Evolutionary conservation across 495 filamentous ascomycete genomes (phyloP).

Genomic region (Astrothelium macrocarpum): DNA sequence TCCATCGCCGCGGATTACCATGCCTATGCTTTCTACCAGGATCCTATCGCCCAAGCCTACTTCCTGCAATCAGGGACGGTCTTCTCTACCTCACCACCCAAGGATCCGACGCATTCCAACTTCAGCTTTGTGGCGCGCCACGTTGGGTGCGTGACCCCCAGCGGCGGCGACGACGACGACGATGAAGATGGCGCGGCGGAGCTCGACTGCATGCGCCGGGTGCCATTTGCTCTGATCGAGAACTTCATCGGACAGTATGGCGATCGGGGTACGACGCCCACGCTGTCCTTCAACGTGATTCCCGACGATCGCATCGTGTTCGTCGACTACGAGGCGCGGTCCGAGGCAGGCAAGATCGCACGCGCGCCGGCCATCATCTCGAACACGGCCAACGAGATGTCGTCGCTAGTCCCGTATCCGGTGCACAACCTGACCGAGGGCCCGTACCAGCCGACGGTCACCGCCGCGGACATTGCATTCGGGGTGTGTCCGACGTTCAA

Average conservation of each 20-base stretch:
- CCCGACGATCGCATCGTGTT: conserved; percentile 26
- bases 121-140: conserved; percentile 20
- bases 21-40: conserved; percentile 15
- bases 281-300: conserved; percentile 14
- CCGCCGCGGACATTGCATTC: conserved; percentile 4
- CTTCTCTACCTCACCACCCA: not conserved
- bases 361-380: conserved; percentile 21
- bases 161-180: conserved; percentile 24
- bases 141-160: conserved; percentile 15
- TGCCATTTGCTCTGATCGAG: conserved; percentile 16
- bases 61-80: conserved; percentile 1
- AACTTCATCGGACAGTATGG: conserved; percentile 18
- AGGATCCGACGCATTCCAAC: conserved; percentile 1
- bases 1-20: conserved; percentile 5
- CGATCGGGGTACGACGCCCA: not conserved
- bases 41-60: conserved; percentile 10
- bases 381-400: conserved; percentile 13
- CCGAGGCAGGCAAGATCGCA: conserved; percentile 18
- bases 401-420: conserved; percentile 8
- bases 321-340: conserved; percentile 12
- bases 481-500: conserved; percentile 14
- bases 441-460: conserved; percentile 13
- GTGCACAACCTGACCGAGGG: conserved; percentile 8
- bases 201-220: conserved; percentile 21
- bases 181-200: conserved; percentile 12